These are phyloP conservation scores for Pseudopediastrum boryanum DNA, from an alignment of 139 green algal species.

Conservation along the genomic window DNA sequence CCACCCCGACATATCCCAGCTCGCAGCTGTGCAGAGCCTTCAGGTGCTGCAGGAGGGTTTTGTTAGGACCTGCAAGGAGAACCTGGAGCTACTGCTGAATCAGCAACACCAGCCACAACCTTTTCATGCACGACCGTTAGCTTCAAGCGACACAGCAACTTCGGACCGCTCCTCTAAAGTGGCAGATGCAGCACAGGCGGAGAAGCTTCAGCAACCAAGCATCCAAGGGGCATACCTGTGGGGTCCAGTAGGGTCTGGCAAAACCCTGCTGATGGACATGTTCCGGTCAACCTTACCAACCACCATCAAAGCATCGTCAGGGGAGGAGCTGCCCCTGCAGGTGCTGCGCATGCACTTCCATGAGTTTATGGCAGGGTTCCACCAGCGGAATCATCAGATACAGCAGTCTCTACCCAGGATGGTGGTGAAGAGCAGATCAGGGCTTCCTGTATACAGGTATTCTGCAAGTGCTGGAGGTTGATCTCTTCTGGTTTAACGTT, in stretches of 20 bases:
- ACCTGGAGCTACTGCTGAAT: not conserved
- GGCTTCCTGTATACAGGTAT: conserved; percentile 52
- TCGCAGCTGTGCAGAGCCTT: conserved; percentile 25
- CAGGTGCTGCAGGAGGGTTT: conserved; percentile 22
- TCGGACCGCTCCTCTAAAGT: not conserved
- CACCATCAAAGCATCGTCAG: not conserved
- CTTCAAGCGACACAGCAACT: not conserved
- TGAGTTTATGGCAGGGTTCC: conserved; percentile 93
- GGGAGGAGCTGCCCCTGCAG: not conserved
- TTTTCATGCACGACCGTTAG: too few species aligned
- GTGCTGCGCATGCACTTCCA: conserved; percentile 84
- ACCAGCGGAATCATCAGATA: conserved; percentile 61
- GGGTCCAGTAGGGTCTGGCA: conserved; percentile 85
- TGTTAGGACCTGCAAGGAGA: conserved; percentile 5
- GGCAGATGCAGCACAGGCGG: conserved; percentile 2
- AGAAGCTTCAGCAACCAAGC: not conserved
- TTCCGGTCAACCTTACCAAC: conserved; percentile 52
- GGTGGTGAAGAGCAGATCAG: conserved; percentile 34
- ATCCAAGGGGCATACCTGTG: conserved; percentile 72
- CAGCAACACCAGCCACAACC: conserved; percentile 1
- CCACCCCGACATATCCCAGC: conserved; percentile 22
- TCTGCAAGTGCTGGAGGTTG: not conserved
- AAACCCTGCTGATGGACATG: conserved; percentile 96
- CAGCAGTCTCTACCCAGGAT: conserved; percentile 42
- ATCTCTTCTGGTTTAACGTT: not conserved